phyloP scores from a whole-genome alignment of 805 yeast species.

The Cyberlindnera maclurae region DNA sequence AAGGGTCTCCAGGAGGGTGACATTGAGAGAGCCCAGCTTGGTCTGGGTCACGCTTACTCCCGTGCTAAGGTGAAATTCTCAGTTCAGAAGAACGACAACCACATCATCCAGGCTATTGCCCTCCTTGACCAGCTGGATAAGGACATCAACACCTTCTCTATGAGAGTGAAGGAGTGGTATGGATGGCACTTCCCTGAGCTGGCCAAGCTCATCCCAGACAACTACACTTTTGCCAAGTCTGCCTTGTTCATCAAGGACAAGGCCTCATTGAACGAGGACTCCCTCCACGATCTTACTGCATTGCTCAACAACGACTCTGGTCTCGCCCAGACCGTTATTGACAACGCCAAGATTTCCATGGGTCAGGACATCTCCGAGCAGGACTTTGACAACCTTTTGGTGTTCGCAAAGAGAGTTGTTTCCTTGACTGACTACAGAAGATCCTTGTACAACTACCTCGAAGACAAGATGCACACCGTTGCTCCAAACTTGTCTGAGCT shows the following conservation, averaged over 20 bases:
- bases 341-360: constrained; percentile 95
- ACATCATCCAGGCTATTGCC: constrained; percentile 97
- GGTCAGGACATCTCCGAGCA: constrained; percentile 96
- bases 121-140: constrained; percentile 92
- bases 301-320: constrained; percentile 79
- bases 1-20: constrained; percentile 93
- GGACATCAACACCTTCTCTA: constrained; percentile 94
- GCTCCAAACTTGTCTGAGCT: constrained; percentile 96
- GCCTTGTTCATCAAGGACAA: constrained; percentile 83
- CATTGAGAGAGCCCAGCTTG: constrained; percentile 95
- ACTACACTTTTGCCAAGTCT: constrained; percentile 91
- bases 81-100: constrained; percentile 98
- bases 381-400: constrained; percentile 85
- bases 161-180: constrained; percentile 99
- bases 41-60: constrained; percentile 98
- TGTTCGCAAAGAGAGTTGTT: constrained; percentile 91
- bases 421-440: constrained; percentile 87
- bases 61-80: constrained; percentile 98
- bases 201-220: constrained; percentile 96
- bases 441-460: constrained; percentile 74
- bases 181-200: constrained; percentile 99
- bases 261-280: constrained; percentile 69
- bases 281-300: constrained; percentile 86
- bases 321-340: constrained; percentile 83
- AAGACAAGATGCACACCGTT: constrained; percentile 94